Conservation (phyloP, 1,284 basidiomycete species). For the Phylloporus gajari region DNA sequence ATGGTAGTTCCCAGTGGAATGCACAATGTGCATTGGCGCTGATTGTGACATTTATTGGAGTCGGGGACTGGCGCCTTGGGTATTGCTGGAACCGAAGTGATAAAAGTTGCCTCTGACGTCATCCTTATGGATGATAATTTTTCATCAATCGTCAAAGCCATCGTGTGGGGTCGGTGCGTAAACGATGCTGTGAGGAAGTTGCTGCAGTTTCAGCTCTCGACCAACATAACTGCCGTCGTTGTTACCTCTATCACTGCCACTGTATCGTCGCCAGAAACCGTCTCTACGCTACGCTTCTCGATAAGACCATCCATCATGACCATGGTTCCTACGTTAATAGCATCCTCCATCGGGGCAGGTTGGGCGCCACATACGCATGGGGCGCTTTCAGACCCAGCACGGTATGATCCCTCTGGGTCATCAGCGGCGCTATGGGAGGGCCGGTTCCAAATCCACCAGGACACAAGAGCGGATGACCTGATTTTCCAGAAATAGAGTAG, state of each 20-base stretch:
- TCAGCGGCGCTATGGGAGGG: constrained; percentile 85
- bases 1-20: no score
- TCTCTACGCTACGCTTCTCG: constrained; percentile 12
- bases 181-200: constrained; percentile 99
- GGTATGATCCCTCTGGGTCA: constrained; percentile 79
- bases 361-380: constrained; percentile 67
- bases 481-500: constrained; percentile 54
- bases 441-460: constrained; percentile 87
- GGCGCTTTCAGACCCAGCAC: constrained; percentile 78
- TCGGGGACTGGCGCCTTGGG: constrained; percentile 52
- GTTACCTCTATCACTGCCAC: constrained; percentile 95
- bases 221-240: constrained; percentile 95
- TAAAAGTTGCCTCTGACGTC: constrained; percentile 99
- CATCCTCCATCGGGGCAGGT: constrained; percentile 86
- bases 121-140: constrained; percentile 99
- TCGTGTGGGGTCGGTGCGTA: constrained; percentile 99
- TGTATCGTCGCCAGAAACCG: constrained; percentile 75
- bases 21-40: no score
- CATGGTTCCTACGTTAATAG: constrained; percentile 89
- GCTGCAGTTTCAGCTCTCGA: constrained; percentile 97
- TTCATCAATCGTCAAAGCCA: constrained; percentile 93
- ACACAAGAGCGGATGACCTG: constrained; percentile 69
- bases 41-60: no score
- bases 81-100: constrained; percentile 97
- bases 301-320: constrained; percentile 76